phyloP scores from a whole-genome alignment of 768 basidiomycete species.

The Hygrophoropsis aurantiaca region DNA sequence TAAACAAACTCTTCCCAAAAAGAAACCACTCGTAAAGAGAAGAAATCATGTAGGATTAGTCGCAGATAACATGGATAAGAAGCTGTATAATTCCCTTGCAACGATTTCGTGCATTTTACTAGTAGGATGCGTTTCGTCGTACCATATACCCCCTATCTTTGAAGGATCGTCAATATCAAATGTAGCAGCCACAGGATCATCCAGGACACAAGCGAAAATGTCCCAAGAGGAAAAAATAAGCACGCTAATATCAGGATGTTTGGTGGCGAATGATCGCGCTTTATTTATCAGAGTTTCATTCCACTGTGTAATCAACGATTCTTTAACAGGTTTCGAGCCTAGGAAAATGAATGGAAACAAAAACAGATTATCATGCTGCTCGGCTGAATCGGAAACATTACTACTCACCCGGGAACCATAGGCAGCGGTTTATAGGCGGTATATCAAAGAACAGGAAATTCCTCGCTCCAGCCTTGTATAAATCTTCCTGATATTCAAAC shows the following conservation, averaged over 20 bases:
- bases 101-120: constrained; percentile 14
- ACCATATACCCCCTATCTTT: constrained; percentile 33
- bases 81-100: constrained; percentile 10
- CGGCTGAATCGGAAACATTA: too few species aligned
- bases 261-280: constrained; percentile 34
- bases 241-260: constrained; percentile 45
- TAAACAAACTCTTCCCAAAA: too few species aligned
- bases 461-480: constrained; percentile 49
- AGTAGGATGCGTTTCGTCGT: constrained; percentile 14
- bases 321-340: too few species aligned
- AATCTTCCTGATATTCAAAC: constrained; percentile 43
- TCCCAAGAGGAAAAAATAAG: constrained; percentile 50
- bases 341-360: too few species aligned
- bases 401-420: too few species aligned
- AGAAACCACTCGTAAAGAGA: too few species aligned
- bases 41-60: too few species aligned
- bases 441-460: constrained; percentile 63
- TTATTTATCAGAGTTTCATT: constrained; percentile 39
- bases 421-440: too few species aligned
- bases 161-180: too few species aligned
- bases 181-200: constrained; percentile 33
- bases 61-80: too few species aligned
- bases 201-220: constrained; percentile 47
- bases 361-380: too few species aligned
- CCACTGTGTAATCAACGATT: constrained; percentile 33